These are phyloP conservation scores for Paxillus ammoniavirescens DNA, from an alignment of 768 basidiomycete species.

Conservation along the genomic window DNA sequence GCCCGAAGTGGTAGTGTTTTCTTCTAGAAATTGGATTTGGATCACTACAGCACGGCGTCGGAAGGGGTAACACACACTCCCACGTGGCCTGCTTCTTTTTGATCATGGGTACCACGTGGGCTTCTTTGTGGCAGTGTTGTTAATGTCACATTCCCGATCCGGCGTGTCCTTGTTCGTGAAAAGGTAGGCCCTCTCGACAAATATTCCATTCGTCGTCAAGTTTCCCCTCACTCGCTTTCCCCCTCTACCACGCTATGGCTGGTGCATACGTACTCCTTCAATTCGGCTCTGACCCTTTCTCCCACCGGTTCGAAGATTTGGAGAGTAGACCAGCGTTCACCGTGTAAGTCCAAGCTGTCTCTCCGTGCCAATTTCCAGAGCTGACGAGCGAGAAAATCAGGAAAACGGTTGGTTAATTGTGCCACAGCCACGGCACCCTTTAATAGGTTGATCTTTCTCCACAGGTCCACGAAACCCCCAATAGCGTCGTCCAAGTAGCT, in stretches of 20 bases:
- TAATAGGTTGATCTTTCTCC: not conserved
- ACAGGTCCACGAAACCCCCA: constrained; percentile 57
- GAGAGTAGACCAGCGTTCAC: constrained; percentile 67
- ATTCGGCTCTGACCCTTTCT: constrained; percentile 63
- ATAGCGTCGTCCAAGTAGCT: constrained; percentile 59
- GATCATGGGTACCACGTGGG: constrained; percentile 29
- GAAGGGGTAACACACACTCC: constrained; percentile 16
- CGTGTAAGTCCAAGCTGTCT: constrained; percentile 45
- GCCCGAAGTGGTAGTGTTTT: not conserved
- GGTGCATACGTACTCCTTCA: constrained; percentile 54
- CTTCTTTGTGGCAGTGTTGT: constrained; percentile 28
- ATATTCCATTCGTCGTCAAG: constrained; percentile 6
- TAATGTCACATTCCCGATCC: constrained; percentile 37
- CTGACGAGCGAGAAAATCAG: constrained; percentile 13
- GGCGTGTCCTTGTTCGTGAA: constrained; percentile 40
- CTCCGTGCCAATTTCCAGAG: not conserved
- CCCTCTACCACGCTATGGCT: constrained; percentile 31
- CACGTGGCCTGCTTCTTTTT: constrained; percentile 35
- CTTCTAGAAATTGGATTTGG: not conserved
- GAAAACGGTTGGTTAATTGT: constrained; percentile 16
- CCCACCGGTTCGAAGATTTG: constrained; percentile 58
- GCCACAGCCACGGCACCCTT: not conserved
- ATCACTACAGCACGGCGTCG: not conserved
- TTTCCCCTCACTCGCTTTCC: constrained; percentile 19
- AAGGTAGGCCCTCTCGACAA: constrained; percentile 23